Evolutionary conservation across 2,329 filamentous ascomycete species (phyloP), one percentile per base, ranked within the genome.

Genomic region (Aspergillus ruber): DNA sequence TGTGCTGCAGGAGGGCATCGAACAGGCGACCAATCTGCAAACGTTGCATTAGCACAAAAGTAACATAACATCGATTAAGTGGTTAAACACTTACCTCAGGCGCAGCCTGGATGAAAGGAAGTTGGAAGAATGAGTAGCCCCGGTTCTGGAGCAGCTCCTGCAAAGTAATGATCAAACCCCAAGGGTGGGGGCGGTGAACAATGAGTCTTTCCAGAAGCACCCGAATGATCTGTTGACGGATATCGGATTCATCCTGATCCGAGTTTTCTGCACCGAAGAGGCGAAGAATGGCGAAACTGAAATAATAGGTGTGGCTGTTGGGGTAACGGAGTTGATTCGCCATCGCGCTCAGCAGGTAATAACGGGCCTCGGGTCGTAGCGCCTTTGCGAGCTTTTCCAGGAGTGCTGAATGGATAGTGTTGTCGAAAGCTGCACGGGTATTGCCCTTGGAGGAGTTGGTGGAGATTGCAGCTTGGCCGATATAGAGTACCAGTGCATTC

Each of bases 261-360:
- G 78, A 61, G 78, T 74, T 71, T 42, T 93, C 87, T 53, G 82
- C 81, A 17, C 84, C 88, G 67, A 96, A 97, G 35, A 96, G 76
- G 57, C 94, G 83, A 42, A 97, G 77, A 39, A 97, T 76, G 12
- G 86, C 80, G 60, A 90, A 88, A 63, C 84, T 90, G 72, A 95
- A 98, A 72, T 93, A 98, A 62, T 90, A 86, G 10, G 93, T 98
- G 62, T 94, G 84, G 43, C 84, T 83, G 63, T 90, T 95, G 9
- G 90, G 89, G 66, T 86, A 95, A 51, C 93, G 86, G 43, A 98
- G 80, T 70, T 97, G 90, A 67, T 97, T 95, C 48, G 88, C 80
- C 63, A 98, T 88, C 55, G 87, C 88, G 57, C 80, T 83, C 48
- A 97, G 71, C 49, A 98, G 75, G 64, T 88, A 87, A 72, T 95